Evolutionary conservation across 306 rosid species (phyloP).

Genomic region (Casuarina equisetifolia): DNA sequence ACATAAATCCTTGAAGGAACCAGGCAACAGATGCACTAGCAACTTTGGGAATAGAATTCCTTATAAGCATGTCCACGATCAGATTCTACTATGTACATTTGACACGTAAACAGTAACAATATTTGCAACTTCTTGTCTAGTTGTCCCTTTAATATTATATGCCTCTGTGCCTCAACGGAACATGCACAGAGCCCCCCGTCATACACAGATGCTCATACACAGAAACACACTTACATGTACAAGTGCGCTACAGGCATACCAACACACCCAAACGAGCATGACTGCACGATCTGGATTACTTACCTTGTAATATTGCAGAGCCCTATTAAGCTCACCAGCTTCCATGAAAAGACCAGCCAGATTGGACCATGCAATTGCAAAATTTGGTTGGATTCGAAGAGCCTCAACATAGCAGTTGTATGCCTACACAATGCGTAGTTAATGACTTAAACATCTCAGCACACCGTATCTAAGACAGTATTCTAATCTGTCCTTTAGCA

Average conservation of each 20-base stretch:
- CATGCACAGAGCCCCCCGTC: not conserved
- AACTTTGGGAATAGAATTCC: not conserved
- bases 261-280: not conserved
- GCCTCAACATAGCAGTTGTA: slow-evolving; percentile 99
- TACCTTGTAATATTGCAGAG: slow-evolving; percentile 95
- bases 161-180: not conserved
- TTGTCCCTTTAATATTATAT: not conserved
- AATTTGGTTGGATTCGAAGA: slow-evolving; percentile 87
- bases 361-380: slow-evolving; percentile 99
- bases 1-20: not conserved
- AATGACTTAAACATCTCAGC: not conserved
- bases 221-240: not conserved
- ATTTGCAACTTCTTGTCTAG: not conserved
- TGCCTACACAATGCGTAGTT: slow-evolving; percentile 74
- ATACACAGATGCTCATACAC: not conserved
- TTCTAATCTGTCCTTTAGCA: not conserved
- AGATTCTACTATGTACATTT: not conserved
- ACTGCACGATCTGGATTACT: slow-evolving; percentile 10
- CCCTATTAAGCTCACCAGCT: slow-evolving; percentile 95
- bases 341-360: slow-evolving; percentile 99
- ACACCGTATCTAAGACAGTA: not conserved
- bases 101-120: not conserved
- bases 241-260: not conserved
- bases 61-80: not conserved
- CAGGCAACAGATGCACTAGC: not conserved